Conservation (phyloP, 352 stramenopile genomes). For the Globisporangium nagaii region DNA sequence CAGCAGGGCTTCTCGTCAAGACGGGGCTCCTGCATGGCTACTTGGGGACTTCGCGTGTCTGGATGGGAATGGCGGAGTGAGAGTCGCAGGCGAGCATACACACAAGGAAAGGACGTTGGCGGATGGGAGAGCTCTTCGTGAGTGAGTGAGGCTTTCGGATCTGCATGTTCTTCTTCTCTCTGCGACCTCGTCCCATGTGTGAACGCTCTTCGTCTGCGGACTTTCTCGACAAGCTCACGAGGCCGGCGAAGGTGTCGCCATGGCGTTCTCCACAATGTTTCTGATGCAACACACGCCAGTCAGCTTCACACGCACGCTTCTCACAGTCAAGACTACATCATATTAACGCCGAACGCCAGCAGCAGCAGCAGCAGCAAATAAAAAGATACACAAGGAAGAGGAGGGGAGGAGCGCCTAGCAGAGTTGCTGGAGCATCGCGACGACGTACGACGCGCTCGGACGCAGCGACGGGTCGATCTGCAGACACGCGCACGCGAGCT, state of each 20-base stretch:
- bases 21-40: too few species aligned
- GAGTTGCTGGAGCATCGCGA: slow-evolving; percentile 57
- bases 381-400: not conserved
- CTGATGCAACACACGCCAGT: not conserved
- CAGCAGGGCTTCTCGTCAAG: slow-evolving; percentile 16
- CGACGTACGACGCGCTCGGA: slow-evolving; percentile 66
- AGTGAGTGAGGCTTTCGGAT: too few species aligned
- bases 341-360: not conserved
- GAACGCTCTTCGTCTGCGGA: too few species aligned
- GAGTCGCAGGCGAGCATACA: not conserved
- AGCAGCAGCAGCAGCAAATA: slow-evolving; percentile 1
- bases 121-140: too few species aligned
- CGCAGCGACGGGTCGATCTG: slow-evolving; percentile 66
- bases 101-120: not conserved
- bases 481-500: slow-evolving; percentile 58
- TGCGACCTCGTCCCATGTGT: too few species aligned
- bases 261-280: too few species aligned
- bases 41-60: not conserved
- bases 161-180: too few species aligned
- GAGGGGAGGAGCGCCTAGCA: not conserved
- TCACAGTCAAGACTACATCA: not conserved
- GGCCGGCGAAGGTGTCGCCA: too few species aligned
- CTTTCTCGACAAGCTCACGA: too few species aligned
- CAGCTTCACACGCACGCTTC: not conserved
- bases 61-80: too few species aligned